phyloP scores from a whole-genome alignment of 257 asterid genomes.

The Paulownia fortunei region DNA sequence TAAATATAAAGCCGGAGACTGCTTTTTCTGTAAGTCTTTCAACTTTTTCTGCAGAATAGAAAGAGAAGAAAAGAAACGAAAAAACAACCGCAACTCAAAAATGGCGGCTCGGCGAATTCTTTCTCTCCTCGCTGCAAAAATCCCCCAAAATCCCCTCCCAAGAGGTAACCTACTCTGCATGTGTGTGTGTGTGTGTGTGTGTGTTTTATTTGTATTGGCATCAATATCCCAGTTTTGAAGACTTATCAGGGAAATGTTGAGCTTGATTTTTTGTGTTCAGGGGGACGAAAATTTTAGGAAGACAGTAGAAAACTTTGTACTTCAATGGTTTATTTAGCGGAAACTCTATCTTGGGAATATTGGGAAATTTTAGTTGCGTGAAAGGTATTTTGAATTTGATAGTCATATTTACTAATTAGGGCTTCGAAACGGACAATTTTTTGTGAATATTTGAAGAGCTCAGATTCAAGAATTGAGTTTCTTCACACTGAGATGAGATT shows the following conservation, averaged over 20 bases:
- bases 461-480: neutral
- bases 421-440: neutral
- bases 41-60: neutral
- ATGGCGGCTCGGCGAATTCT: constrained; percentile 71
- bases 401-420: constrained; percentile 14
- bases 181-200: neutral
- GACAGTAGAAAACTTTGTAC: neutral
- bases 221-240: neutral
- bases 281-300: neutral
- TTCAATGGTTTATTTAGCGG: neutral
- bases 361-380: neutral
- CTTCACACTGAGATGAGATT: neutral
- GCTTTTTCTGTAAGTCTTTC: constrained; percentile 21
- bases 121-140: constrained; percentile 49
- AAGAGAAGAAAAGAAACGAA: neutral
- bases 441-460: neutral
- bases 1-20: neutral
- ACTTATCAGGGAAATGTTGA: neutral
- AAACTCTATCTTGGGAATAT: neutral
- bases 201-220: neutral
- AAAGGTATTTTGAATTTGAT: neutral
- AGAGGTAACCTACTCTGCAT: constrained; percentile 42
- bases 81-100: neutral
- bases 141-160: constrained; percentile 32
- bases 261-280: neutral